Evolutionary conservation across 176 grass and related monocot species (phyloP), one percentile per base, ranked within the genome.

Genomic region (Aegilops sharonensis): DNA sequence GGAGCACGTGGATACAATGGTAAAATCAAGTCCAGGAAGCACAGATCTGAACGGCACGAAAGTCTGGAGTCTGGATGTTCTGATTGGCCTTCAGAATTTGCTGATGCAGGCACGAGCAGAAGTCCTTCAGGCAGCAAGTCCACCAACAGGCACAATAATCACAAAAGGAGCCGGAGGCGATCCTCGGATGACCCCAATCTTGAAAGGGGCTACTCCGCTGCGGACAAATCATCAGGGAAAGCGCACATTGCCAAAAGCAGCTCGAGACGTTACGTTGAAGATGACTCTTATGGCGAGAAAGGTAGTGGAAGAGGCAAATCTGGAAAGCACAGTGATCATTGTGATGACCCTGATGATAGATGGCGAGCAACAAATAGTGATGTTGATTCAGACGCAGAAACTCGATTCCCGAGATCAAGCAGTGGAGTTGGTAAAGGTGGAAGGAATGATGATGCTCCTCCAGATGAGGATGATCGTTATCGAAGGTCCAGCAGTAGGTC

Each of bases 291-390:
- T 74, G 34, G 59, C 2, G 70, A 88, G 83, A 88, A 40, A 85
- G 60, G 88, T 81, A 48, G 17, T 75, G 32, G 20, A 81, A 81
- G 81, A 25, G 18, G 57, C 25, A 76, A 82, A 80, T 78, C 56
- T 27, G 54, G 23, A 78, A 81, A 89, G 42, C 74, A 78, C 27
- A 79, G 35, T 25, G 62, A 57, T 68, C 27, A 7, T 77, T 32
- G 48, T 70, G 70, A 84, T 24, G 36, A 45, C 29, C 54, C 21
- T 2, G 72, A 79, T 9, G 89, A 96, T 37, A 81, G 87, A 78
- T 83, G 87, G 85, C 59, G 34, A 79, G 76, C 78, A 2, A 87
- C 87, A 82, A 73, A 78, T 29, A 87, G 78, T 21, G 85, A 90
- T 23, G 76, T 36, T 42, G 88, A 90, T 84, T 86, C 35, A 7